Evolutionary conservation across 2,329 filamentous ascomycete genomes (phyloP).

Genomic region (Pseudogymnoascus pannorum): DNA sequence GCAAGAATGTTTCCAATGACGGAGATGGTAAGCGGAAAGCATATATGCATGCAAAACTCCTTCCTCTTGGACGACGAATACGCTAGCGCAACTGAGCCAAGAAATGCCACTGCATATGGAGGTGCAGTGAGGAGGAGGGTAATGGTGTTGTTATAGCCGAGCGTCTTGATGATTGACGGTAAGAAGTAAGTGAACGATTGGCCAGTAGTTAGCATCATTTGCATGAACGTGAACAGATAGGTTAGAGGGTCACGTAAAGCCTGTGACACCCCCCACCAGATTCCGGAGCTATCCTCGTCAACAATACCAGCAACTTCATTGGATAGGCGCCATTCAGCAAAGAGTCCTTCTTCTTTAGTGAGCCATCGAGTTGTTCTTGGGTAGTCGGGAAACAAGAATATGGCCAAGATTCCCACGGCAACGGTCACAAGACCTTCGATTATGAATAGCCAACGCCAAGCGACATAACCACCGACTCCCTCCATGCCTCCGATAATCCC

Average conservation of each 20-base stretch:
- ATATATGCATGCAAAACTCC: conserved; percentile 13
- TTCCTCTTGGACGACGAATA: conserved; percentile 21
- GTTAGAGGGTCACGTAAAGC: neutral
- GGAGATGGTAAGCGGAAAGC: conserved; percentile 9
- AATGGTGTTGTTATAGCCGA: conserved; percentile 22
- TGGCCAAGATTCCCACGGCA: neutral
- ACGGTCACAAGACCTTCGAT: conserved; percentile 10
- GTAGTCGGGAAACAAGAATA: conserved; percentile 1
- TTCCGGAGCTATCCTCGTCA: neutral
- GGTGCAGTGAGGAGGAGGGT: conserved; percentile 30
- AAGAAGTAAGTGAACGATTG: conserved; percentile 25
- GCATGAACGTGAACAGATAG: neutral
- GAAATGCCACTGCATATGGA: conserved; percentile 29
- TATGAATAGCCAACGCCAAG: conserved; percentile 23
- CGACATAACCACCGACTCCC: conserved; percentile 44
- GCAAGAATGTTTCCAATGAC: conserved; percentile 13
- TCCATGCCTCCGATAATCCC: conserved; percentile 53
- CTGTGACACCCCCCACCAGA: neutral
- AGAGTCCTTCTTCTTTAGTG: conserved; percentile 41
- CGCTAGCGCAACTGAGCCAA: conserved; percentile 13
- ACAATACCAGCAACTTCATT: neutral
- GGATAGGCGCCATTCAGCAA: conserved; percentile 42
- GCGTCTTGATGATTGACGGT: conserved; percentile 22
- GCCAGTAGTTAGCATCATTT: neutral
- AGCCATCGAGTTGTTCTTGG: conserved; percentile 38